Evolutionary conservation across 768 basidiomycete species (phyloP), one percentile per base, ranked within the genome.

Genomic region (Cubamyces lactineus): DNA sequence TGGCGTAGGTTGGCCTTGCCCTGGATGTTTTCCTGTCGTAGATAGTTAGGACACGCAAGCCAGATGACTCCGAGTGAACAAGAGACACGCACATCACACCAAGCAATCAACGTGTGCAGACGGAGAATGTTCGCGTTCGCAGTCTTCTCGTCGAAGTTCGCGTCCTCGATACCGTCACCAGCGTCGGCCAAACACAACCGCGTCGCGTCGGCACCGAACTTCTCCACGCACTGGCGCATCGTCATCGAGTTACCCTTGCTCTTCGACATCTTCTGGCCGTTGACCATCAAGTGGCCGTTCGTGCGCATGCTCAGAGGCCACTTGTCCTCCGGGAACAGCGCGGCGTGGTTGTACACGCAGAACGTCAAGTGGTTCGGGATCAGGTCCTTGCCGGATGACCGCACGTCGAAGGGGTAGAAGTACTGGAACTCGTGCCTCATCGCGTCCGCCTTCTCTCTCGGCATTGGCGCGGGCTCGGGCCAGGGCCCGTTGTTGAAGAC

Each of bases 201-300:
- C 70, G 91, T 96, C 34, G 96, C 93, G 73, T 98, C 97, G 39
- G 97, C 95, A 61, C 97, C 97, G 71, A 96, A 98, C 81, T 98
- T 98, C 75, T 87, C 82, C 61, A 96, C 86, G 0, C 91, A 85
- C 71, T 99, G 91, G 57, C 85, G 78, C 73, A 98, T 78, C 0
- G 96, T 99, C 80, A 98, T 79, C 59, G 89, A 92, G 76, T 99
- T 99, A 12, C 97, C 97, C 47, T 90, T 95, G 74, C 90, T 92
- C 84, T 98, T 99, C 42, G 87, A 89, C 97, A 99, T 99, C 81
- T 98, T 99, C 81, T 95, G 90, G 19, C 96, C 96, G 75, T 99
- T 98, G 74, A 99, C 74, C 88, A 94, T 88, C 80, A 99, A 75
- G 72, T 98, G 96, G 0, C 97, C 97, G 71, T 99, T 99, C 48